These are phyloP conservation scores for Nakazawaea sp. DNA, from an alignment of 805 yeast species.

Conservation along the genomic window DNA sequence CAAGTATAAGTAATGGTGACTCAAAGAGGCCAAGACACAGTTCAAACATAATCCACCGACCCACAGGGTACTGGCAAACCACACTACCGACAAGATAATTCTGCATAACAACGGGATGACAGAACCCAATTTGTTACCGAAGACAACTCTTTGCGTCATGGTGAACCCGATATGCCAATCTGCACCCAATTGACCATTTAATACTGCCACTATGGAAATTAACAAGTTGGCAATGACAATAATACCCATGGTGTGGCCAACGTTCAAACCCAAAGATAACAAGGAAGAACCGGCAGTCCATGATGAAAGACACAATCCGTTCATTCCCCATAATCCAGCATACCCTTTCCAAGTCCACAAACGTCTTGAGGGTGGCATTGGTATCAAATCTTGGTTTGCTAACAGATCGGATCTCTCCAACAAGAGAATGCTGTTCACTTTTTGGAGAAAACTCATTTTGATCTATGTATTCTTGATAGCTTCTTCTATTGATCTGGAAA, in stretches of 20 bases:
- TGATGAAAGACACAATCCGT: slow-evolving; percentile 36
- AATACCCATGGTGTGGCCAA: slow-evolving; percentile 34
- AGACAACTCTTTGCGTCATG: slow-evolving; percentile 35
- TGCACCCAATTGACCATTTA: slow-evolving; percentile 15
- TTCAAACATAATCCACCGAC: slow-evolving; percentile 35
- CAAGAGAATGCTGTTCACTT: neutral
- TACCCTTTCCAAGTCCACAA: slow-evolving; percentile 26
- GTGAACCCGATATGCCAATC: slow-evolving; percentile 36
- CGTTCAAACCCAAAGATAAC: slow-evolving; percentile 32
- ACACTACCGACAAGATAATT: slow-evolving; percentile 18
- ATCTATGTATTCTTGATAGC: no score
- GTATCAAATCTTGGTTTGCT: slow-evolving; percentile 24
- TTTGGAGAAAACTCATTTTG: slow-evolving; percentile 1
- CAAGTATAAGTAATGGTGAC: slow-evolving; percentile 26
- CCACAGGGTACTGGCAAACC: slow-evolving; percentile 27
- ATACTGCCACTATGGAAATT: slow-evolving; percentile 20
- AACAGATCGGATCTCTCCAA: slow-evolving; percentile 5
- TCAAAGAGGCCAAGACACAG: slow-evolving; percentile 32
- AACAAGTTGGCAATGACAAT: slow-evolving; percentile 35
- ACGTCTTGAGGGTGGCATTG: slow-evolving; percentile 30
- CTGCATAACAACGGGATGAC: slow-evolving; percentile 32
- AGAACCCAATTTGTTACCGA: slow-evolving; percentile 37
- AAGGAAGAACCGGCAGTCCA: slow-evolving; percentile 37
- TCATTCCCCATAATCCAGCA: slow-evolving; percentile 17
- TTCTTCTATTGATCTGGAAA: no score